These are phyloP conservation scores for Coelastrella sp. DNA, from an alignment of 139 green algal species.

Conservation along the genomic window DNA sequence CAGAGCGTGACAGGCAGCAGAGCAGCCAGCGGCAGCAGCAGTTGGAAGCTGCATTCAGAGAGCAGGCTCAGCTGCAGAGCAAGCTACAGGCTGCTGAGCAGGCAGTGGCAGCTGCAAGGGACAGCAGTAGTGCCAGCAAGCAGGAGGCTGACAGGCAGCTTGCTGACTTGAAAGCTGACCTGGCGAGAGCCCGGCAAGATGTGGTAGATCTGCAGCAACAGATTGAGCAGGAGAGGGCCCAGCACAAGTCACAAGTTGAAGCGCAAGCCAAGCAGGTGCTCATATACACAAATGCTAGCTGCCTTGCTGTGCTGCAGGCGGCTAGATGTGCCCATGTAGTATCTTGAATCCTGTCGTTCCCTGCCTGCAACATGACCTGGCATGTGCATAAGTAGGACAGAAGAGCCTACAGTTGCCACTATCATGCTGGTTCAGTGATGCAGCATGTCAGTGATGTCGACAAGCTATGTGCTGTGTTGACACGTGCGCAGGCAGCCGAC, in stretches of 20 bases:
- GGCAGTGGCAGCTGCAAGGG: constrained; percentile 2
- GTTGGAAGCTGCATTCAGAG: constrained; percentile 4
- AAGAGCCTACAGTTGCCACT: too few species aligned
- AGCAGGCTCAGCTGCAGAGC: constrained; percentile 1
- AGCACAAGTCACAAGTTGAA: not conserved
- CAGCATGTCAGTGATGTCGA: not conserved
- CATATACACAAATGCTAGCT: not conserved
- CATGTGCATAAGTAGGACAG: too few species aligned
- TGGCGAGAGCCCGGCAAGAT: not conserved
- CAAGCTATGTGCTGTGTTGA: not conserved
- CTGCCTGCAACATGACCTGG: not conserved
- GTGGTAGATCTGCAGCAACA: constrained; percentile 8
- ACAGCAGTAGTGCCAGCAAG: not conserved
- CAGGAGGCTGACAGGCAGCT: constrained; percentile 36
- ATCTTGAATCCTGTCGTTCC: not conserved
- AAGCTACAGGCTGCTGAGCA: constrained; percentile 8
- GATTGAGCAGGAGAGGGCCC: not conserved
- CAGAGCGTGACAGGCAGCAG: not conserved
- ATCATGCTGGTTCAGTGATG: not conserved
- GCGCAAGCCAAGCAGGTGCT: constrained; percentile 15
- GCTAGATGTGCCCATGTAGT: not conserved
- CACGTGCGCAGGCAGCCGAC: constrained; percentile 15
- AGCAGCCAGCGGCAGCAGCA: constrained; percentile 15
- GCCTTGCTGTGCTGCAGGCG: too few species aligned
- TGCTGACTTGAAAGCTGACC: constrained; percentile 29